These are phyloP conservation scores for Podospora comata DNA, from an alignment of 495 filamentous ascomycete species.

Conservation along the genomic window DNA sequence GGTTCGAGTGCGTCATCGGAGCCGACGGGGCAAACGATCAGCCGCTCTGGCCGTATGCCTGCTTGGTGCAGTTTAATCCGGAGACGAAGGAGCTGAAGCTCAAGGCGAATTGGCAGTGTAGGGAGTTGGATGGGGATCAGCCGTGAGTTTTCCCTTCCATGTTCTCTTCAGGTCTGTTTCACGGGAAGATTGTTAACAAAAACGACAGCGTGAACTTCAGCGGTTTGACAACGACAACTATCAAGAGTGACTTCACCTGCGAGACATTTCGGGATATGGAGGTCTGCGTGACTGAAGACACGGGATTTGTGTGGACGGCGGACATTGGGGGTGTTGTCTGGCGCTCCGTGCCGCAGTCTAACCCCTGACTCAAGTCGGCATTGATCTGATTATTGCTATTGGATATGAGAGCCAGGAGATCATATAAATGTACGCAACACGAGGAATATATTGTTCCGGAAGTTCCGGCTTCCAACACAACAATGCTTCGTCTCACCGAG, in stretches of 20 bases:
- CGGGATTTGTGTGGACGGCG: not conserved
- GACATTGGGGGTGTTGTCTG: not conserved
- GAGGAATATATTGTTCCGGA: no score
- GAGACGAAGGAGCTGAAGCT: conserved; percentile 20
- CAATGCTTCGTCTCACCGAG: no score
- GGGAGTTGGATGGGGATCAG: conserved; percentile 26
- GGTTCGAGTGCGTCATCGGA: conserved; percentile 25
- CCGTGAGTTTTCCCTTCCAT: conserved; percentile 24
- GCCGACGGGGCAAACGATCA: conserved; percentile 19
- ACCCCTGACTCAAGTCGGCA: not conserved
- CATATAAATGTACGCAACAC: no score
- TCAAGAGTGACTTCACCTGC: conserved; percentile 10
- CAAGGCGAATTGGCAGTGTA: conserved; percentile 31
- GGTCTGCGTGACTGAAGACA: not conserved
- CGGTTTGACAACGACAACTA: conserved; percentile 23
- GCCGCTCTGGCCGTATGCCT: conserved; percentile 27
- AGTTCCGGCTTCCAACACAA: no score
- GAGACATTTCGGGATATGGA: not conserved
- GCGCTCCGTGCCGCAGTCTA: not conserved
- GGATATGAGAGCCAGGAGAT: not conserved
- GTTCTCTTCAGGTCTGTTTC: not conserved
- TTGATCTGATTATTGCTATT: not conserved
- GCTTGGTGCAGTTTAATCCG: conserved; percentile 21
- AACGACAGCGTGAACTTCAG: conserved; percentile 24
- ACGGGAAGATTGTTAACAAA: not conserved